Base-by-base conservation (phyloP, 805 yeast genomes). In the Ogataea neopini region DNA sequence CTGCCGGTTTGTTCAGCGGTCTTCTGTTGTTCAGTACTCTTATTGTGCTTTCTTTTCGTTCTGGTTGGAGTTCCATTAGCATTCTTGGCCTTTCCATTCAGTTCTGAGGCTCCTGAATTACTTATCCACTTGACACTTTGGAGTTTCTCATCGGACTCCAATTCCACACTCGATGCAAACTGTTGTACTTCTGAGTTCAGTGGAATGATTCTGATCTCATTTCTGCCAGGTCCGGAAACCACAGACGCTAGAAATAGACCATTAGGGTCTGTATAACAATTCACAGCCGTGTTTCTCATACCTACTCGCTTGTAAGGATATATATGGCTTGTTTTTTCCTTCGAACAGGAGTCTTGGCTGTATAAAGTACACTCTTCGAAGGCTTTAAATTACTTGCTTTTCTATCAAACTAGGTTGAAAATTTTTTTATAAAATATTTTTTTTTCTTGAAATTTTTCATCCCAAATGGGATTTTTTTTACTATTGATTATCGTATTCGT, bases 201-300 rank as follows among this genome's bases (percentile, higher is more conserved):
- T 57, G 72, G 56, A 53, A 72, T 46, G 11, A 77, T 67, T 54
- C 69, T 76, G 15, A 78, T 67, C 60, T 77, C 80, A 43, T 68
- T 73, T 32, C 78, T 77, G 14, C 68, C 68, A 40, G 75, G 74
- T 25, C 75, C 67, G 4, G 72, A 64, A 14, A 71, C 57, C 41
- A 68, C 67, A 40, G 79, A 47, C 2, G 67, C 68, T 7, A 59
- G 32, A 22, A 62, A 51, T 17, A 49, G 48, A 23, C 58, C 59
- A 6, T 37, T 42, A 14, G 48, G 49, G 43, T 57, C 61, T 9
- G 47, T 44, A 20, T 40, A 47, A 26, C 55, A 51, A 26, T 42
- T 49, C 17, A 51, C 56, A n/a, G 44, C 44, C 30, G 51, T 50
- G 38, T 46, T 57, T 34, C 40, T 51, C 52, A 49, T 51, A 17